A percentile compares a stretch with the other conserved stretches of the same genome.
These are phyloP conservation scores for Apiospora sp. DNA, from an alignment of 2,329 filamentous ascomycete species.

Conservation along the genomic window DNA sequence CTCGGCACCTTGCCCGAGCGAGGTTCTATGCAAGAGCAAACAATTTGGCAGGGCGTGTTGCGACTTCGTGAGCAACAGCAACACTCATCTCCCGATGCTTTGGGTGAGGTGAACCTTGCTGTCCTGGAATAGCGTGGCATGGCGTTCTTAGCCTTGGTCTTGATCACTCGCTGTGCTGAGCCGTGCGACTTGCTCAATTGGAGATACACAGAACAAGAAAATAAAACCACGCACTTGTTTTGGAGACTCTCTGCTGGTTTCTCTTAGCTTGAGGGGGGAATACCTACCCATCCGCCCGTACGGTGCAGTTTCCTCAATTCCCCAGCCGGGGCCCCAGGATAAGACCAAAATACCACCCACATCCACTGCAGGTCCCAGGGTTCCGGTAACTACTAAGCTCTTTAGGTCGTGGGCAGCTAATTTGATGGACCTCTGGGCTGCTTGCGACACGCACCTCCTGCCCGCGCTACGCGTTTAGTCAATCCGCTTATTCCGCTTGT, in stretches of 20 bases:
- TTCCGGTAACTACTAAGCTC: background rate
- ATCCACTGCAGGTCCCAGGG: background rate
- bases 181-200: background rate
- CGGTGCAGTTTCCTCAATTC: background rate
- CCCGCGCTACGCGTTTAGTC: background rate
- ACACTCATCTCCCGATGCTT: slow-evolving; percentile 17
- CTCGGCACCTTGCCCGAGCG: background rate
- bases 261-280: background rate
- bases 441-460: background rate
- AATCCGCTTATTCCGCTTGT: background rate
- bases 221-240: background rate
- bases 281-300: background rate
- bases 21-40: background rate
- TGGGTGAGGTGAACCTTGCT: slow-evolving; percentile 19
- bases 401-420: slow-evolving; percentile 15
- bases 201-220: background rate
- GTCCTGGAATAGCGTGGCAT: slow-evolving; percentile 2
- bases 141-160: slow-evolving; percentile 3
- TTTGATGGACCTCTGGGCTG: background rate
- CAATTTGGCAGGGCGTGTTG: background rate
- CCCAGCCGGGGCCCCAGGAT: slow-evolving; percentile 16
- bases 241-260: background rate
- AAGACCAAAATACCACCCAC: slow-evolving; percentile 16
- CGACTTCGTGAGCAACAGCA: background rate
- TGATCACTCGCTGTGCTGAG: background rate